A percentile compares a stretch with the other conserved stretches of the same genome.
phyloP scores from a whole-genome alignment of 345 rosid species.

The Boechera retrofracta region DNA sequence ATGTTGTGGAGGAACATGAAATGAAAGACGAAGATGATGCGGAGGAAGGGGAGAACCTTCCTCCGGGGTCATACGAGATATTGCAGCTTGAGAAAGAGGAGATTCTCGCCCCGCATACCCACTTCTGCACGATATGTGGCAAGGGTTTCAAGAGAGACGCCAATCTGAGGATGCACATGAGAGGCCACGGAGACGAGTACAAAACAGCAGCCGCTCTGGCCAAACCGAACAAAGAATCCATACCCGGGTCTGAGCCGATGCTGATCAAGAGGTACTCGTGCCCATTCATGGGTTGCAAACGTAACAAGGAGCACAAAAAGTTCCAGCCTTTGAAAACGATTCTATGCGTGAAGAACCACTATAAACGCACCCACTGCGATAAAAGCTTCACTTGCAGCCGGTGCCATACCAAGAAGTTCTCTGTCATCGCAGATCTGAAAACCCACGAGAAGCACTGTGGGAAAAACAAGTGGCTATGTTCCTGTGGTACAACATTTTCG shows the following conservation, averaged over 20 bases:
- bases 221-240: conserved; percentile 76
- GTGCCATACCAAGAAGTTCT: conserved; percentile 94
- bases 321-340: conserved; percentile 95
- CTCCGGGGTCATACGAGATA: conserved; percentile 93
- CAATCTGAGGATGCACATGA: conserved; percentile 96
- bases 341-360: conserved; percentile 93
- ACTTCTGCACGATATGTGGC: conserved; percentile 96
- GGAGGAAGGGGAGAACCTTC: conserved; percentile 92
- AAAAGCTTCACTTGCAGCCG: conserved; percentile 89
- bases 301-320: conserved; percentile 96
- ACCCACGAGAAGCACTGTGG: conserved; percentile 99
- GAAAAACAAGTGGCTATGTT: conserved; percentile 95
- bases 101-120: conserved; percentile 97
- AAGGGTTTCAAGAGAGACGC: conserved; percentile 99
- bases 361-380: conserved; percentile 96
- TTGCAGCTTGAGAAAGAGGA: conserved; percentile 95
- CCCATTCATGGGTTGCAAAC: conserved; percentile 90
- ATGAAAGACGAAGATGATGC: conserved; percentile 88
- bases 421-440: conserved; percentile 93
- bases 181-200: conserved; percentile 99
- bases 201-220: conserved; percentile 94
- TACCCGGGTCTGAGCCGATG: conserved; percentile 59
- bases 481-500: conserved; percentile 95
- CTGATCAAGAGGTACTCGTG: conserved; percentile 92
- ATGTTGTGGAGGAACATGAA: conserved; percentile 70